phyloP scores from a whole-genome alignment of 306 rosid genomes.

The Dalbergia oliveri region DNA sequence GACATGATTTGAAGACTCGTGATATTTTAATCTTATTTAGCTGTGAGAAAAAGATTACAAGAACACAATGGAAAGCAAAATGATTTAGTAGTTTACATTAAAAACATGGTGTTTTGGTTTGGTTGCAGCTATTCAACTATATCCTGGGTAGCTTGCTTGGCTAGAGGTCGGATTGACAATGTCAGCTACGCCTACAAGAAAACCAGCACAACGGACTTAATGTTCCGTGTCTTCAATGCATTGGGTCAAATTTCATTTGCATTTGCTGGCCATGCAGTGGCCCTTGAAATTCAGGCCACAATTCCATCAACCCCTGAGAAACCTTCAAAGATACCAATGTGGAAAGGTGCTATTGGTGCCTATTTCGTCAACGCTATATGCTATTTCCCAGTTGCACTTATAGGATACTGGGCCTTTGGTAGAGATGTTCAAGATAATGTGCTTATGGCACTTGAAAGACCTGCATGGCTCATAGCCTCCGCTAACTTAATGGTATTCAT shows the following conservation, averaged over 20 bases:
- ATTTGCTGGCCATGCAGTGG: constrained; percentile 95
- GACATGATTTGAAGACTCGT: too few species aligned
- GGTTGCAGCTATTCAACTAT: constrained; percentile 85
- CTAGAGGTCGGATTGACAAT: constrained; percentile 63
- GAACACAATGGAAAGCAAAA: background rate
- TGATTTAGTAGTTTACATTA: constrained; percentile 8
- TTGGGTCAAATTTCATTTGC: constrained; percentile 90
- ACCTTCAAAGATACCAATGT: constrained; percentile 86
- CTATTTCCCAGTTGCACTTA: constrained; percentile 90
- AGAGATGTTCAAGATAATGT: constrained; percentile 85
- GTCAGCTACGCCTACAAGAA: constrained; percentile 83
- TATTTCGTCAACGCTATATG: constrained; percentile 82
- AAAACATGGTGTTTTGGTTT: background rate
- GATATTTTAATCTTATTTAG: too few species aligned
- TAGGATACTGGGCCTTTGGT: constrained; percentile 93
- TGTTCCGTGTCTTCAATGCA: constrained; percentile 84
- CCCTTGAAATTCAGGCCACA: constrained; percentile 94
- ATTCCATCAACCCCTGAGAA: constrained; percentile 88
- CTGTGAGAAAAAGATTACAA: background rate
- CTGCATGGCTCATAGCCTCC: constrained; percentile 87
- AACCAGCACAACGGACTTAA: constrained; percentile 62
- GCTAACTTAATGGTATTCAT: constrained; percentile 92
- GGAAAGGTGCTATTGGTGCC: constrained; percentile 91
- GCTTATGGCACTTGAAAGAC: constrained; percentile 69
- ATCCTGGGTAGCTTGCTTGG: constrained; percentile 86